A percentile compares a stretch with the other conserved stretches of the same genome.
phyloP scores from a whole-genome alignment of 2,329 filamentous ascomycete species.

The Fusarium multiceps region DNA sequence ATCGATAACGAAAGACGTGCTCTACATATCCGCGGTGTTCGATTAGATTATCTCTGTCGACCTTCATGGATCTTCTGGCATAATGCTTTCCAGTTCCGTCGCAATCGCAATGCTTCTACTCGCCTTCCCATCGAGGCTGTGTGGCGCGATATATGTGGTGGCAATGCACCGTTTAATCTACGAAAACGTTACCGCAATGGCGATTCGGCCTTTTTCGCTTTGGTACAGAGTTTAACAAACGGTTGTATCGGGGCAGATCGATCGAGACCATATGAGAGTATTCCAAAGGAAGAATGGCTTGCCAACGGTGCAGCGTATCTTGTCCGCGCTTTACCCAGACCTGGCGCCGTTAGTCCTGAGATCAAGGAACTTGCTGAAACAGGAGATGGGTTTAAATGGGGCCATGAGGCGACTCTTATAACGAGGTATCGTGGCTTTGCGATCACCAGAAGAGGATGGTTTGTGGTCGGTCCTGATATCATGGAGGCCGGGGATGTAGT shows the following conservation, averaged over 20 bases:
- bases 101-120: slow-evolving; percentile 3
- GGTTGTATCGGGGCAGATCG: slow-evolving; percentile 48
- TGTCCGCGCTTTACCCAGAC: slow-evolving; percentile 30
- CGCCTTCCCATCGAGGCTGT: slow-evolving; percentile 46
- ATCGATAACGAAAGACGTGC: slow-evolving; percentile 42
- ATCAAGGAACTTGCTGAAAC: slow-evolving; percentile 43
- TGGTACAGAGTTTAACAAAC: slow-evolving; percentile 52
- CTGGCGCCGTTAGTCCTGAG: slow-evolving; percentile 31
- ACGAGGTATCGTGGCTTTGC: slow-evolving; percentile 51
- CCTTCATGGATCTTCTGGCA: slow-evolving; percentile 48
- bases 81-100: slow-evolving; percentile 48
- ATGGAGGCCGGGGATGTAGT: slow-evolving; percentile 48
- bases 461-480: slow-evolving; percentile 49
- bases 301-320: slow-evolving; percentile 51
- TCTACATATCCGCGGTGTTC: slow-evolving; percentile 47
- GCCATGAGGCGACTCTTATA: slow-evolving; percentile 51
- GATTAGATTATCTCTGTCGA: slow-evolving; percentile 43
- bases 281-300: slow-evolving; percentile 46
- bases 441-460: slow-evolving; percentile 48
- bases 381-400: slow-evolving; percentile 51
- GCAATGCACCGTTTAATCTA: slow-evolving; percentile 40
- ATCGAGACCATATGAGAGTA: slow-evolving; percentile 39
- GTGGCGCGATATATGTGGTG: slow-evolving; percentile 47
- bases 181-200: slow-evolving; percentile 43
- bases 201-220: slow-evolving; percentile 48